Percentiles rank a stretch among this genome's conserved stretches.
Evolutionary conservation across 1,284 basidiomycete genomes (phyloP).

Genomic region (Neonothopanus nambi): DNA sequence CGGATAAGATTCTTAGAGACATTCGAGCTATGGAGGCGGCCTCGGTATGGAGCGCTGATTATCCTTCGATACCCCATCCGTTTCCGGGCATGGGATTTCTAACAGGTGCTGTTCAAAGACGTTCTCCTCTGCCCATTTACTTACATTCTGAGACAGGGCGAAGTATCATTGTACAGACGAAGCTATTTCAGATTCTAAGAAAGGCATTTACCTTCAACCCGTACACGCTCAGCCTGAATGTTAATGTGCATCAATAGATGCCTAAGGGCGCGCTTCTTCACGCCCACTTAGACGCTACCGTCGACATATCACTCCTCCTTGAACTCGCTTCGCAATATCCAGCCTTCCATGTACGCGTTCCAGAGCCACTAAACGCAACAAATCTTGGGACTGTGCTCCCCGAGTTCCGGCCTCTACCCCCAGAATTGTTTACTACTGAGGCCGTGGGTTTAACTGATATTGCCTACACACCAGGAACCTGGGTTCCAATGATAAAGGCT

Average conservation of each 20-base stretch:
- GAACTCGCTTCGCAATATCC: constrained; percentile 56
- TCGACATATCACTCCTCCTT: constrained; percentile 53
- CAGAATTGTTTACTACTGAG: constrained; percentile 29
- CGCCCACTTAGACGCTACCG: constrained; percentile 69
- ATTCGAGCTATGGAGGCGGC: constrained; percentile 55
- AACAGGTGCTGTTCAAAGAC: constrained; percentile 44
- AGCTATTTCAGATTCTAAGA: constrained; percentile 57
- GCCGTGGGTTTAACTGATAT: constrained; percentile 42
- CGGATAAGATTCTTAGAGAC: constrained; percentile 51
- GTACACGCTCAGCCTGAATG: too few relatives aligned
- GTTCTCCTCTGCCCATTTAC: neutral
- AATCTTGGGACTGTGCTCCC: constrained; percentile 46
- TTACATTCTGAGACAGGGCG: constrained; percentile 39
- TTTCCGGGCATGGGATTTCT: constrained; percentile 80
- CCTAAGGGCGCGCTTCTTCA: constrained; percentile 78
- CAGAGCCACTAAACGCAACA: constrained; percentile 35
- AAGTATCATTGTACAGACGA: constrained; percentile 56
- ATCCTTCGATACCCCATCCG: constrained; percentile 54
- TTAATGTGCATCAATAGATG: constrained; percentile 60
- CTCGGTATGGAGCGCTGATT: constrained; percentile 56
- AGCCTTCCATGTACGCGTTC: constrained; percentile 55
- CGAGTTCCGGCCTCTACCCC: constrained; percentile 48
- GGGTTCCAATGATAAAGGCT: constrained; percentile 59
- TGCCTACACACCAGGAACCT: constrained; percentile 41
- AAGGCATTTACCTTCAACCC: constrained; percentile 43